Conservation (phyloP, 306 rosid species). For the Cucurbita ficifolia region DNA sequence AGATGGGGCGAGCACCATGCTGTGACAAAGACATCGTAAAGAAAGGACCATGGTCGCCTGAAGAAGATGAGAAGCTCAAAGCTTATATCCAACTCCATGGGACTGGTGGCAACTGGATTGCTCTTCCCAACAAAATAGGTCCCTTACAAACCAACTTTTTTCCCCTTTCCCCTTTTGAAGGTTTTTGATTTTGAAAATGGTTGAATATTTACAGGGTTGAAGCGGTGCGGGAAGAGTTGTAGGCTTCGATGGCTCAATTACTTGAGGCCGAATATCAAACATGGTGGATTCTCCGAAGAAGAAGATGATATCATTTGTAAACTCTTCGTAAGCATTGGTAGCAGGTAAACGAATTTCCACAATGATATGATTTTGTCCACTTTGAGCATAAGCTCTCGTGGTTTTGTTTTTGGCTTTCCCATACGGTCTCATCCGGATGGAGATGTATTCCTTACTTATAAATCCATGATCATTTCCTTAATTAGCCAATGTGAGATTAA, state of each 20-base stretch:
- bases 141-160: background rate
- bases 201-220: constrained; percentile 38
- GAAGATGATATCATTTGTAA: constrained; percentile 86
- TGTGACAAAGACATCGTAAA: constrained; percentile 86
- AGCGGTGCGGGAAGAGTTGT: constrained; percentile 96
- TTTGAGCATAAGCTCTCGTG: no score
- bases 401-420: no score
- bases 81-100: constrained; percentile 62
- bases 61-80: constrained; percentile 73
- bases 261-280: constrained; percentile 86
- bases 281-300: constrained; percentile 93
- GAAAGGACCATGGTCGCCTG: constrained; percentile 96
- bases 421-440: no score
- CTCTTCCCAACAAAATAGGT: constrained; percentile 95
- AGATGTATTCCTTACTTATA: no score
- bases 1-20: constrained; percentile 94
- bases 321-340: constrained; percentile 91
- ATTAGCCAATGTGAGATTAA: no score
- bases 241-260: constrained; percentile 84
- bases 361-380: no score
- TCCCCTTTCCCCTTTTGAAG: background rate
- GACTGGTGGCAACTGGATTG: constrained; percentile 90
- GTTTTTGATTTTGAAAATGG: background rate
- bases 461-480: no score
- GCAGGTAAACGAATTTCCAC: constrained; percentile 34